Conservation (phyloP, 176 grass and related monocot species). For the Raddia guianensis region DNA sequence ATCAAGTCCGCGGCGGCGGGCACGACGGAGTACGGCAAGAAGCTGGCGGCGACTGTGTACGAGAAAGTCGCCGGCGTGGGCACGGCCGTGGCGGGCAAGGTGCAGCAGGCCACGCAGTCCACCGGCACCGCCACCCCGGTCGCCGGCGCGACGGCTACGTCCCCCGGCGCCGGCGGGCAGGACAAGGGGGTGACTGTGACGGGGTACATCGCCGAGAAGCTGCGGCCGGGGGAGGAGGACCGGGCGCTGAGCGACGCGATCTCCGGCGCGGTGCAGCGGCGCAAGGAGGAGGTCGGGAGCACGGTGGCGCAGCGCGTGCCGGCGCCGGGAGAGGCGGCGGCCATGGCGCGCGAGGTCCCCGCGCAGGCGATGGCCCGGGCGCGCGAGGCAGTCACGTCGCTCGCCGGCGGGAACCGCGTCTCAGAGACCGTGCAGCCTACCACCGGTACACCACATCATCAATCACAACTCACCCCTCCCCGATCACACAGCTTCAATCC, state of each 20-base stretch:
- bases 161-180: conserved; percentile 19
- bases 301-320: conserved; percentile 33
- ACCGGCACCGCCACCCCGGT: conserved; percentile 19
- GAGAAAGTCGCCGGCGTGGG: conserved; percentile 53
- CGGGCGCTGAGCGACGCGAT: conserved; percentile 63
- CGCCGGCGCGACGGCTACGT: neutral
- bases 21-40: conserved; percentile 59
- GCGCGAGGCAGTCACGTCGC: conserved; percentile 58
- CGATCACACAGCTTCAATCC: too few species aligned
- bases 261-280: conserved; percentile 56
- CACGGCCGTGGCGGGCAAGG: conserved; percentile 41
- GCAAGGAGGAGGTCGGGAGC: conserved; percentile 46
- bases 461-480: too few species aligned
- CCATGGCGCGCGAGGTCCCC: conserved; percentile 28
- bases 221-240: conserved; percentile 77
- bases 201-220: conserved; percentile 65
- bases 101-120: conserved; percentile 17
- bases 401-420: conserved; percentile 51
- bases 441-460: neutral
- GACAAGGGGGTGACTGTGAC: conserved; percentile 54
- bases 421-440: conserved; percentile 43
- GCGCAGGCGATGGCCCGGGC: conserved; percentile 38
- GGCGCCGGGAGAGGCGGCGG: neutral
- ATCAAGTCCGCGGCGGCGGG: conserved; percentile 50
- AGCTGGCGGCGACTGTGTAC: conserved; percentile 55